Percentiles rank a stretch among this genome's conserved stretches.
These are phyloP conservation scores for Chlorella vulgaris DNA, from an alignment of 139 green algal species.

Conservation along the genomic window DNA sequence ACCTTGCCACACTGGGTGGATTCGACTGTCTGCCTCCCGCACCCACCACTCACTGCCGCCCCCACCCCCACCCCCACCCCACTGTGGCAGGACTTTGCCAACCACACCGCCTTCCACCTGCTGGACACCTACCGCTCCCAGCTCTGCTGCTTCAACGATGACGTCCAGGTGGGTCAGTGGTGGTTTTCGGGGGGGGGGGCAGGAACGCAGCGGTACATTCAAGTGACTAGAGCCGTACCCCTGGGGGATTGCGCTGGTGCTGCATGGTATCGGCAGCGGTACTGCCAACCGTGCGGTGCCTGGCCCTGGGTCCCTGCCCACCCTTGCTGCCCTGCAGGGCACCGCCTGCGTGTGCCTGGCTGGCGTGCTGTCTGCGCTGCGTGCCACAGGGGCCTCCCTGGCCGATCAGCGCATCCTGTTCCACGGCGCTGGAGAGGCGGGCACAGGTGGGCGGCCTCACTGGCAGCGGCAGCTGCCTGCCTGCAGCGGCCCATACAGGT, in stretches of 20 bases:
- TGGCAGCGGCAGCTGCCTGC: background rate
- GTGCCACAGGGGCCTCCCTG: slow-evolving; percentile 54
- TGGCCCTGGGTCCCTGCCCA: no score
- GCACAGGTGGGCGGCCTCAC: slow-evolving; percentile 47
- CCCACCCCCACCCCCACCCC: background rate
- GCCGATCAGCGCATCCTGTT: slow-evolving; percentile 74
- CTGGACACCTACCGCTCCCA: slow-evolving; percentile 62
- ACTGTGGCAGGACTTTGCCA: slow-evolving; percentile 83
- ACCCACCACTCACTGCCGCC: background rate
- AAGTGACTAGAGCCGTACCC: no score
- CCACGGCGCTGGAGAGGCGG: slow-evolving; percentile 77
- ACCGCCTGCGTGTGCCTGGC: slow-evolving; percentile 85
- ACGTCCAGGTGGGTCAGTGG: slow-evolving; percentile 46
- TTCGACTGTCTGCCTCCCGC: no score
- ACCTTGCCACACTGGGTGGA: no score
- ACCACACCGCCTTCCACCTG: slow-evolving; percentile 81
- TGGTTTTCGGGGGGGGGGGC: no score
- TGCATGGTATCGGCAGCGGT: no score
- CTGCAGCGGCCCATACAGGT: background rate
- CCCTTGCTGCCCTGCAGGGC: slow-evolving; percentile 75
- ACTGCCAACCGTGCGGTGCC: no score
- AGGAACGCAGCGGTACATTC: no score
- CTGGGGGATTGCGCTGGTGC: no score
- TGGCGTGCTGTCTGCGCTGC: slow-evolving; percentile 72
- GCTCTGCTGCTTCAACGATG: slow-evolving; percentile 91